Conservation (phyloP, 805 yeast genomes). For the Schwanniomyces sp. region DNA sequence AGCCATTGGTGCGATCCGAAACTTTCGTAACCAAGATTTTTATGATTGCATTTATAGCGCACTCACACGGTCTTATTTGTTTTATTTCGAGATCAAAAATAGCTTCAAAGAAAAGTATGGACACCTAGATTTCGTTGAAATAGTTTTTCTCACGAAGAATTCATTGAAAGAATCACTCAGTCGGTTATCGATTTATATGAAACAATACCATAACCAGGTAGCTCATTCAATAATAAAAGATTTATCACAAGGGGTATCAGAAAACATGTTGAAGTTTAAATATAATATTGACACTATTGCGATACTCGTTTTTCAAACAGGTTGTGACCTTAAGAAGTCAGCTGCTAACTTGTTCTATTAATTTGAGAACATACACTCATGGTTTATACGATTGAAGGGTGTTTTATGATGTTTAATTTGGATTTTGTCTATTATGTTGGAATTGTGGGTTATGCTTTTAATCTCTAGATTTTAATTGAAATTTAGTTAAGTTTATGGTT, state of each 20-base stretch:
- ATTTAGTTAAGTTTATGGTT: background rate
- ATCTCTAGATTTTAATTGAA: background rate
- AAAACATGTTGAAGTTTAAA: background rate
- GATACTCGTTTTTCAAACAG: conserved; percentile 1
- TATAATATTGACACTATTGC: conserved; percentile 2
- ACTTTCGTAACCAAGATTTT: background rate
- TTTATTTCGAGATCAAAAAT: background rate
- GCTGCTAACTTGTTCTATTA: background rate
- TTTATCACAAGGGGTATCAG: background rate
- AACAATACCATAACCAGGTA: background rate
- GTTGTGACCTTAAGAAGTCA: background rate
- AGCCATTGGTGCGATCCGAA: background rate
- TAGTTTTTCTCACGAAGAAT: background rate
- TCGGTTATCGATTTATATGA: background rate
- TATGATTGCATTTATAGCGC: background rate
- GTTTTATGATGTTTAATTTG: background rate
- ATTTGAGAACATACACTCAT: background rate
- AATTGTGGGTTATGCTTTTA: background rate
- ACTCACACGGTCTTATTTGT: background rate
- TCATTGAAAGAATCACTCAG: background rate
- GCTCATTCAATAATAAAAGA: background rate
- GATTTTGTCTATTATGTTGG: background rate
- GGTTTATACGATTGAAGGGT: background rate
- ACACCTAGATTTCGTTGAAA: background rate
- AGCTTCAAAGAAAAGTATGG: background rate